Base-by-base conservation (phyloP, 345 rosid species). In the Gossypium thurberi region DNA sequence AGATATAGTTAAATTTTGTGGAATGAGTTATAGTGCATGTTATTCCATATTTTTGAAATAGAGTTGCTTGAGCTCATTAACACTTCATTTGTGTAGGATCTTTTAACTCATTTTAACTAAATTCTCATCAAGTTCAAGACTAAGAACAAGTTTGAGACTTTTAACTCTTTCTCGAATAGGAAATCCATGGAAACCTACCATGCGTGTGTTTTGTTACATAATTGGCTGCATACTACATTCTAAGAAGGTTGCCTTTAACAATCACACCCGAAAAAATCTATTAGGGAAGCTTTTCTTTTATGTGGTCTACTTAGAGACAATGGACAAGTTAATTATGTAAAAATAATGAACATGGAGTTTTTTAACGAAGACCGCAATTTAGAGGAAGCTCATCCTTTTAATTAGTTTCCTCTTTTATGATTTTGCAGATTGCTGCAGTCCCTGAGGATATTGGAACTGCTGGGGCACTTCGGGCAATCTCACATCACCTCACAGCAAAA, bases 381-480 rank as follows among this genome's bases (percentile, higher is more conserved):
- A 59, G 9, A 59, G 1, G 64, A 26, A n/a, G 10, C 64, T 25
- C 40, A 13, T 13, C 10, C 7, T 59, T 15, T 1, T 56, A 33
- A 44, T 18, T 66, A 18, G 20, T 17, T 14, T 44, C 33, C 50
- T 59, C 5, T 17, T 50, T 17, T 28, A 10, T 47, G 43, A 76
- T 26, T 40, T 75, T 80, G 70, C 77, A 94, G 98, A 97, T 95
- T 72, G 98, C 96, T 80, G 85, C 92, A 12, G 98, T 95, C 76
- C 86, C 94, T 58, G 97, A 92, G 82, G 97, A 92, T 82, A 87
- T 95, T 2, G 99, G 96, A 77, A 88, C 99, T 50, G 97, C 92
- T 77, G 99, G 91, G 61, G 99, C 98, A n/a, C 82, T 95, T 81
- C 85, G 97, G 77, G 94, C 98, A 71, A 89, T 95, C 78, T 87